These are phyloP conservation scores for Apiotrichum veenhuisii DNA, from an alignment of 1,284 basidiomycete species.

Conservation along the genomic window DNA sequence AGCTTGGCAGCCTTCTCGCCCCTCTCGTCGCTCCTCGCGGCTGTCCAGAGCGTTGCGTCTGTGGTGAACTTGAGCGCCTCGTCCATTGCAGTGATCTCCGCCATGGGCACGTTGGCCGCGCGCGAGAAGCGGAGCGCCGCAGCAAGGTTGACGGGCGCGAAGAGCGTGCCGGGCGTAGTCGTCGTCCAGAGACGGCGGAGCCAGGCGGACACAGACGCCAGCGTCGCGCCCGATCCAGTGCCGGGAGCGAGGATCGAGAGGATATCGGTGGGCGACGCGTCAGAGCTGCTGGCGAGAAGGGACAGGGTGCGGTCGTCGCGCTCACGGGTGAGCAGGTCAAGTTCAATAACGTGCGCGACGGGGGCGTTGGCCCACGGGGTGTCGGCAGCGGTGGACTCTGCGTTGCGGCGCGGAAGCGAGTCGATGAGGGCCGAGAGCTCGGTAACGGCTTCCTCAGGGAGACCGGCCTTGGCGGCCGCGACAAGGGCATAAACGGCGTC, in stretches of 20 bases:
- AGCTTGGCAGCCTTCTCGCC: constrained; percentile 10
- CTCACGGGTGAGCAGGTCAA: constrained; percentile 16
- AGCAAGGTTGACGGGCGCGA: constrained; percentile 29
- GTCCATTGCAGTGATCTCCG: constrained; percentile 32
- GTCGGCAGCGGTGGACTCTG: constrained; percentile 15
- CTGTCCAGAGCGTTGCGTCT: constrained; percentile 24
- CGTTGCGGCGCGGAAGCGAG: constrained; percentile 12
- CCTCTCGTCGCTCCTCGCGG: constrained; percentile 11
- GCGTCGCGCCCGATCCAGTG: constrained; percentile 1
- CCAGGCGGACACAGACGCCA: constrained; percentile 22
- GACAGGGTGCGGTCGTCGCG: constrained; percentile 5
- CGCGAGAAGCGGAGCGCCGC: constrained; percentile 21
- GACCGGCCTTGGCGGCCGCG: constrained; percentile 3
- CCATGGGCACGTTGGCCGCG: constrained; percentile 24
- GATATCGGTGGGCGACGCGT: constrained; percentile 12
- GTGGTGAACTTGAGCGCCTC: constrained; percentile 31
- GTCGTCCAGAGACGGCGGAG: constrained; percentile 27
- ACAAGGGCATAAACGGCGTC: constrained; percentile 22
- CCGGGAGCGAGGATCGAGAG: constrained; percentile 6
- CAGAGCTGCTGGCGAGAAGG: constrained; percentile 13
- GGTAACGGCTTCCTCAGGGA: constrained; percentile 3
- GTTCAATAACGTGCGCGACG: constrained; percentile 25
- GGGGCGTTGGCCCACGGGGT: constrained; percentile 26
- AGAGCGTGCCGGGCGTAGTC: constrained; percentile 27
- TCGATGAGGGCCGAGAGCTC: constrained; percentile 17